Base-by-base conservation (phyloP, 306 rosid genomes). In the Cicer judaicum region DNA sequence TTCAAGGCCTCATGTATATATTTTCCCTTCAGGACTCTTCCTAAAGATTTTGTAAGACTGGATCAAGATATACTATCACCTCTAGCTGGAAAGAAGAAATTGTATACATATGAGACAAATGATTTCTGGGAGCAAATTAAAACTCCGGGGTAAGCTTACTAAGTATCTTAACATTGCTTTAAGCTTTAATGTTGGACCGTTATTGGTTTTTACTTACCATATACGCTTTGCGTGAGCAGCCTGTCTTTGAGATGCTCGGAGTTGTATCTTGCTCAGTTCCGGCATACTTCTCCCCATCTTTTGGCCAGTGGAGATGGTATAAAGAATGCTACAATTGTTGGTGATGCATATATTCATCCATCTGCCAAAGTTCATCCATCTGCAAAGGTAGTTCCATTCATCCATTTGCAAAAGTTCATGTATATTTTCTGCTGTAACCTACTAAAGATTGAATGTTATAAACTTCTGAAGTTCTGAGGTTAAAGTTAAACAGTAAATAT, bases 11-110 rank as follows among this genome's bases (percentile, higher is more conserved):
- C 7, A 74, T 36, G 34, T 8, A 15, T 48, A 10, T 24, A 48
- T 74, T 72, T 64, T 7, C 54, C 75, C 56, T 34, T 36, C 89
- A 94, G 99, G 89, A 86, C 80, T 69, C 79, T 74, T 80, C 89
- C 95, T 38, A 64, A 84, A 44, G 89, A 87, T 88, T 94, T 83
- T 68, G 96, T 92, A 42, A 90, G 99, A 82, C 73, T 94, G 81
- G 99, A 94, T 87, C 99, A 94, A 90, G 96, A 94, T 84, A 94
- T 94, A 73, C 80, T 94, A 59, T 91, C 99, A 14, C 99, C 99
- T 66, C 85, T 94, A 47, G 99, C 99, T 1, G 99, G 99, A 76
- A 94, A 90, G 90, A 88, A 92, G 82, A 87, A 90, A 82, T 82
- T 94, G 40, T 90, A 89, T 76, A 92, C 99, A 2, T 90, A 89